phyloP scores from a whole-genome alignment of 768 basidiomycete species.

The Gyrodon lividus region DNA sequence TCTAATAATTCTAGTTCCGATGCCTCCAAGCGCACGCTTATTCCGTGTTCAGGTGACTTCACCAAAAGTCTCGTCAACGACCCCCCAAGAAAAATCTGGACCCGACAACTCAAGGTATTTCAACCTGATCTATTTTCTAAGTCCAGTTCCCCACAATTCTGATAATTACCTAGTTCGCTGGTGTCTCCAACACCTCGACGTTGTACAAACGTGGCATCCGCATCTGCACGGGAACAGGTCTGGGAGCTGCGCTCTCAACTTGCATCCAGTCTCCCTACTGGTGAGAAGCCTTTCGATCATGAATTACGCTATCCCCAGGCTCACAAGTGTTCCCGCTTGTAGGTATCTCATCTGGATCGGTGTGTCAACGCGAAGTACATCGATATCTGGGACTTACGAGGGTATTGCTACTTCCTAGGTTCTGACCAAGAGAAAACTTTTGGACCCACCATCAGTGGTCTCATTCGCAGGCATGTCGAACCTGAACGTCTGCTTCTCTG shows the following conservation, averaged over 20 bases:
- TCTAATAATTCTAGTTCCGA: not conserved
- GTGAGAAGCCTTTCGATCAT: slow-evolving; percentile 35
- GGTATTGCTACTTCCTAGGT: slow-evolving; percentile 39
- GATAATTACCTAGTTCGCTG: slow-evolving; percentile 55
- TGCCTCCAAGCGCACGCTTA: not conserved
- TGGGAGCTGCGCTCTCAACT: slow-evolving; percentile 77
- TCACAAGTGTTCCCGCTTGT: slow-evolving; percentile 5
- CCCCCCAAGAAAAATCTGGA: slow-evolving; percentile 73
- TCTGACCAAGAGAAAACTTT: slow-evolving; percentile 85
- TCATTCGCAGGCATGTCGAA: slow-evolving; percentile 69
- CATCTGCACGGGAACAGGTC: slow-evolving; percentile 79
- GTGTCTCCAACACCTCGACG: slow-evolving; percentile 76
- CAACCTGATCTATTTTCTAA: slow-evolving; percentile 1
- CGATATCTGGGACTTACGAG: slow-evolving; percentile 9
- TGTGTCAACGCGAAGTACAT: slow-evolving; percentile 24
- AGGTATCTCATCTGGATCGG: slow-evolving; percentile 84
- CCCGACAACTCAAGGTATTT: slow-evolving; percentile 71
- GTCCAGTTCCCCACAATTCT: slow-evolving; percentile 4
- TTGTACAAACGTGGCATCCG: slow-evolving; percentile 81
- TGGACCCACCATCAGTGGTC: slow-evolving; percentile 72
- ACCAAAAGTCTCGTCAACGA: slow-evolving; percentile 67
- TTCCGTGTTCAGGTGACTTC: slow-evolving; percentile 56
- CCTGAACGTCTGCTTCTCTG: slow-evolving; percentile 74
- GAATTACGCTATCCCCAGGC: not conserved
- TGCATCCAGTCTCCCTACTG: slow-evolving; percentile 75